A percentile compares a stretch with the other conserved stretches of the same genome.
phyloP scores from a whole-genome alignment of 257 asterid genomes.

The Oldenlandia corymbosa region DNA sequence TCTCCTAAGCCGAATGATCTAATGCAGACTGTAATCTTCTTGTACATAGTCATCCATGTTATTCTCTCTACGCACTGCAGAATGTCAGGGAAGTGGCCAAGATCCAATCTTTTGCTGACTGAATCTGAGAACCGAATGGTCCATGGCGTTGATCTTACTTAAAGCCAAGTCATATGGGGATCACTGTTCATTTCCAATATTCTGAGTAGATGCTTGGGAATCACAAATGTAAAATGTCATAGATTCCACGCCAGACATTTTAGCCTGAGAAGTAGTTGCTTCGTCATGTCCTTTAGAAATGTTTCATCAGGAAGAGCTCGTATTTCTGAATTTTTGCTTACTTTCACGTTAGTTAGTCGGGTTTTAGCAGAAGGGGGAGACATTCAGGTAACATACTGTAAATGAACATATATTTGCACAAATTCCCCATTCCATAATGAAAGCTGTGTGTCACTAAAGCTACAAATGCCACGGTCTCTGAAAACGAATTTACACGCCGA shows the following conservation, averaged over 20 bases:
- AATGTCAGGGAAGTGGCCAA: constrained; percentile 4
- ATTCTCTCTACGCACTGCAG: neutral
- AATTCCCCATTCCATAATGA: neutral
- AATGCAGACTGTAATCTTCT: neutral
- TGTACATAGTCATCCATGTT: neutral
- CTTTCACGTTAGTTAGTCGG: neutral
- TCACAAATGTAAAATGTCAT: no score
- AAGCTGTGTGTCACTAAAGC: no score
- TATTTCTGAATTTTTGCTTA: neutral
- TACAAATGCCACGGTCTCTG: neutral
- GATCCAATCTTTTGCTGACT: neutral
- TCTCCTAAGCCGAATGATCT: neutral
- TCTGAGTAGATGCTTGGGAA: neutral
- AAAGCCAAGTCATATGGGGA: neutral
- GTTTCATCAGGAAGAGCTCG: neutral
- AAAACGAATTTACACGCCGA: neutral
- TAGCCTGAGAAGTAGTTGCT: neutral
- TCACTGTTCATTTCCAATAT: neutral
- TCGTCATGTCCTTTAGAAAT: neutral
- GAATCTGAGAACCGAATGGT: neutral
- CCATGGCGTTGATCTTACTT: no score
- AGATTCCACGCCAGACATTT: neutral
- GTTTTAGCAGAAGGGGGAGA: neutral
- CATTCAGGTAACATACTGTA: neutral
- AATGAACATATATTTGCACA: neutral